Percentiles rank a stretch among this genome's conserved stretches.
Evolutionary conservation across 2,329 filamentous ascomycete species (phyloP).

Genomic region (Pleomassaria siparia): DNA sequence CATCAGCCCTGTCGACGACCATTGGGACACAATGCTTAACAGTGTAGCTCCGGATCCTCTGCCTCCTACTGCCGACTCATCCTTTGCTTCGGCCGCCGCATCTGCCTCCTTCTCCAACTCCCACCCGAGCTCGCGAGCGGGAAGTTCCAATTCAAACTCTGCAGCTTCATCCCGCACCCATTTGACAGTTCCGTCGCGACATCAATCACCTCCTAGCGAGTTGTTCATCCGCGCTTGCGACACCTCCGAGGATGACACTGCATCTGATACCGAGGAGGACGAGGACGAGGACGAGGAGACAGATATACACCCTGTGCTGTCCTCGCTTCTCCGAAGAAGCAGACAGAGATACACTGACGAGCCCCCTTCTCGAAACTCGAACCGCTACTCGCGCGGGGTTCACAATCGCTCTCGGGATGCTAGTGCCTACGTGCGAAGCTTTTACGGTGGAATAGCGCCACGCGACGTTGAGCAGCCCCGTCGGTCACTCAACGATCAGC

Average conservation of each 20-base stretch:
- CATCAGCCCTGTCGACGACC: conserved; percentile 65
- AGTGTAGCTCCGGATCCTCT: conserved; percentile 82
- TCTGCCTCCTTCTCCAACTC: conserved; percentile 52
- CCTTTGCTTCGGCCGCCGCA: conserved; percentile 70
- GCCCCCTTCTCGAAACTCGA: conserved; percentile 29
- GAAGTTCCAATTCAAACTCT: conserved; percentile 51
- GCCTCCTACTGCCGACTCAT: conserved; percentile 77
- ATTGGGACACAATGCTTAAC: conserved; percentile 79
- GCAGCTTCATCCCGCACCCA: conserved; percentile 41
- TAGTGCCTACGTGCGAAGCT: conserved; percentile 30
- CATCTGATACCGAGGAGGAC: conserved; percentile 57
- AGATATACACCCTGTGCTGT: conserved; percentile 19
- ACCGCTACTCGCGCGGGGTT: conserved; percentile 31
- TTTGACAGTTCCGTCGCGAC: conserved; percentile 39
- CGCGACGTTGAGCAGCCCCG: conserved; percentile 10
- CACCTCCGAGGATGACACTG: conserved; percentile 45
- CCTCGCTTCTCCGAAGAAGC: conserved; percentile 15
- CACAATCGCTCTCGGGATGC: conserved; percentile 30
- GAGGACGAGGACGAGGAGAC: no score
- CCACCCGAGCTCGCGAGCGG: conserved; percentile 45
- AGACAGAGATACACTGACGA: conserved; percentile 24
- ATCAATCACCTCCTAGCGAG: conserved; percentile 47
- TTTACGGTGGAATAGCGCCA: conserved; percentile 19
- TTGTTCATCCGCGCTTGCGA: conserved; percentile 55
- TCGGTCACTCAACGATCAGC: conserved; percentile 9